These are phyloP conservation scores for Venturia carpophila DNA, from an alignment of 2,329 filamentous ascomycete species.

Conservation along the genomic window DNA sequence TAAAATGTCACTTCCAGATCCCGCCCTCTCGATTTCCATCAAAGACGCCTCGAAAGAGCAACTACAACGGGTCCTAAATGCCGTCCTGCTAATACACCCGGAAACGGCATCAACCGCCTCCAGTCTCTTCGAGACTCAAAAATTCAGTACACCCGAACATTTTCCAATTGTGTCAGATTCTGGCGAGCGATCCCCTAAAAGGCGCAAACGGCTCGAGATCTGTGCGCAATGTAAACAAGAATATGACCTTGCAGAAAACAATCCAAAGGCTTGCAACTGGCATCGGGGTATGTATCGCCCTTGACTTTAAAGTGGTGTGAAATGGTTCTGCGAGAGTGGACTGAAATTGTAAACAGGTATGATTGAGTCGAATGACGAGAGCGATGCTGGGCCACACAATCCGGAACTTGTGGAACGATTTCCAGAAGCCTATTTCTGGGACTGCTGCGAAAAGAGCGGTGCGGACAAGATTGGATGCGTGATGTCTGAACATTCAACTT, in stretches of 20 bases:
- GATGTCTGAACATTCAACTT: background rate
- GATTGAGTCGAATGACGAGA: conserved; percentile 5
- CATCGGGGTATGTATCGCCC: background rate
- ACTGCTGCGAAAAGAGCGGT: conserved; percentile 5
- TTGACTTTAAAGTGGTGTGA: background rate
- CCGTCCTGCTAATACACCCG: background rate
- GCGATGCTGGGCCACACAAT: background rate
- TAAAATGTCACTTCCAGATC: background rate
- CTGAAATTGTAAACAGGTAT: background rate
- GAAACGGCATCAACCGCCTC: background rate
- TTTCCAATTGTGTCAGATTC: background rate
- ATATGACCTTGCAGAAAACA: background rate
- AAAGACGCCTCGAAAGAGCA: background rate
- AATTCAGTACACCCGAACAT: background rate
- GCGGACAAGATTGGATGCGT: background rate
- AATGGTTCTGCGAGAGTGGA: background rate
- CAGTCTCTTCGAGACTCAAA: background rate
- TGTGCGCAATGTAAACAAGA: background rate
- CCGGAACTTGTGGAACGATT: background rate
- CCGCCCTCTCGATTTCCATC: background rate
- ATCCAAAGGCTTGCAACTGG: background rate
- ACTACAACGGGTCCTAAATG: background rate
- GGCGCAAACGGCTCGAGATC: background rate
- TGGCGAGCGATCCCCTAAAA: background rate
- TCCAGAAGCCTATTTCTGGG: background rate